Conservation (phyloP, 768 basidiomycete species). For the Naganishia kalamii region DNA sequence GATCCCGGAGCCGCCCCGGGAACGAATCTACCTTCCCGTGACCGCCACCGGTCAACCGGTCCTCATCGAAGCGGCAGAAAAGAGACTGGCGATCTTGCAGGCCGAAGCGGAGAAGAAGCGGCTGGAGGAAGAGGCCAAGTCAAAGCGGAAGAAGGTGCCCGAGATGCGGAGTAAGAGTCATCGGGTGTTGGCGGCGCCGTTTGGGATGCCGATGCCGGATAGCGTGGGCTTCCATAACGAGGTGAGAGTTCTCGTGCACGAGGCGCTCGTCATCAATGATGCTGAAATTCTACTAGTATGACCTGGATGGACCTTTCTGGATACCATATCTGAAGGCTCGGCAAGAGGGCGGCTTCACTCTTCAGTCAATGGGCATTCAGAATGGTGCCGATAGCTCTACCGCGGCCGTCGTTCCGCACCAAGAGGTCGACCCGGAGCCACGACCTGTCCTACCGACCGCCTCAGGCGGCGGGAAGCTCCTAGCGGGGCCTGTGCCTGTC, state of each 20-base stretch:
- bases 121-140: background rate
- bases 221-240: background rate
- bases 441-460: too few species aligned
- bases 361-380: background rate
- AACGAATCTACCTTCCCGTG: background rate
- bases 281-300: background rate
- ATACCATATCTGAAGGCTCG: background rate
- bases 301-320: slow-evolving; percentile 21
- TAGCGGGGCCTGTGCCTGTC: too few species aligned
- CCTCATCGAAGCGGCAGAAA: slow-evolving; percentile 22
- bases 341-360: slow-evolving; percentile 1
- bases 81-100: slow-evolving; percentile 1
- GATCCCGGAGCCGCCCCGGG: background rate
- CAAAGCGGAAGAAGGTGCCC: background rate
- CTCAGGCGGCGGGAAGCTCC: too few species aligned
- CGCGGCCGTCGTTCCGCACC: background rate
- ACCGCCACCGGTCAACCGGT: slow-evolving; percentile 23
- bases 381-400: background rate
- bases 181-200: background rate
- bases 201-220: slow-evolving; percentile 10
- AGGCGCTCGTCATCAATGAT: background rate
- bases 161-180: background rate
- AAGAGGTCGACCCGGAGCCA: background rate
- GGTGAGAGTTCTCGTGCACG: background rate
- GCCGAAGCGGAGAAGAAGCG: slow-evolving; percentile 10